Conservation (phyloP, 2,329 filamentous ascomycete genomes). For the Parafenestella ontariensis region DNA sequence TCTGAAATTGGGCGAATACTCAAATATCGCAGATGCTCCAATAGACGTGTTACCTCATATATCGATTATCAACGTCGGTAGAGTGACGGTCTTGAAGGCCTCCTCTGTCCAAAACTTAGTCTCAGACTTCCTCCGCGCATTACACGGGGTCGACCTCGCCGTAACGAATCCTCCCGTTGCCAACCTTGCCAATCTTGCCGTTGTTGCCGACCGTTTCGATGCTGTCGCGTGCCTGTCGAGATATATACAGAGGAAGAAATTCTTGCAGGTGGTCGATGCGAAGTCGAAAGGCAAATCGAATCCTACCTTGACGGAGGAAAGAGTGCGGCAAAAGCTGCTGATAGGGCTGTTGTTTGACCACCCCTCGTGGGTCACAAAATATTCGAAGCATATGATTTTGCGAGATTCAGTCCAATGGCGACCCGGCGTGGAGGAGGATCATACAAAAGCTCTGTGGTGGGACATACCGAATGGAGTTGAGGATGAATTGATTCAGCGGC, state of each 20-base stretch:
- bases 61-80: slow-evolving; percentile 71
- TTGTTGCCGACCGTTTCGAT: slow-evolving; percentile 77
- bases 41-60: slow-evolving; percentile 67
- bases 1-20: slow-evolving; percentile 55
- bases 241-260: slow-evolving; percentile 59
- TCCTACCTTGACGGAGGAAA: slow-evolving; percentile 64
- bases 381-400: slow-evolving; percentile 71
- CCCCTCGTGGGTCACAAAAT: slow-evolving; percentile 64
- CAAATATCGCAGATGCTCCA: slow-evolving; percentile 59
- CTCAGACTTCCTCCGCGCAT: slow-evolving; percentile 70
- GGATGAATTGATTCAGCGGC: slow-evolving; percentile 71
- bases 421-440: slow-evolving; percentile 45
- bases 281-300: slow-evolving; percentile 53
- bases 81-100: slow-evolving; percentile 69
- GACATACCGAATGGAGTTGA: slow-evolving; percentile 73
- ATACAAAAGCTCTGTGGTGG: slow-evolving; percentile 69
- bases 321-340: slow-evolving; percentile 72
- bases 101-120: slow-evolving; percentile 68
- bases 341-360: slow-evolving; percentile 71
- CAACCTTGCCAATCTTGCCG: slow-evolving; percentile 71
- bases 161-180: slow-evolving; percentile 59
- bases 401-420: slow-evolving; percentile 69
- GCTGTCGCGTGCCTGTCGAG: slow-evolving; percentile 63
- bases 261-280: slow-evolving; percentile 51
- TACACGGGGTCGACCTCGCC: slow-evolving; percentile 64